Evolutionary conservation across 78 protist genomes (phyloP).

Genomic region (Mantamonas sphyraenae): DNA sequence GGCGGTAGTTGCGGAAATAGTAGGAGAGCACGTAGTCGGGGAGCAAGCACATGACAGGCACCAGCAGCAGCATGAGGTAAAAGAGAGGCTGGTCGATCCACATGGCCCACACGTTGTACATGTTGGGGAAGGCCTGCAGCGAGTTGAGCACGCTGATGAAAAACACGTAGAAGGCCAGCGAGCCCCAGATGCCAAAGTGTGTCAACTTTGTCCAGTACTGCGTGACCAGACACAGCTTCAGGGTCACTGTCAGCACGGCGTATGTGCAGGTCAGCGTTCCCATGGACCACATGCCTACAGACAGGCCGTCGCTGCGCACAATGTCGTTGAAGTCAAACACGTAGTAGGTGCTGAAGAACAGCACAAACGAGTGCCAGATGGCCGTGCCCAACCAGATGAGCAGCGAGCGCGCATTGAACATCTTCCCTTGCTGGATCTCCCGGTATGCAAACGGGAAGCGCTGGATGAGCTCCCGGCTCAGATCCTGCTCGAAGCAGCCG

Average conservation of each 20-base stretch:
- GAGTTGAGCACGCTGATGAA: no score
- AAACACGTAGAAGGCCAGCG: neutral
- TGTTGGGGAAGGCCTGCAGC: no score
- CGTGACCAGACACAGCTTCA: neutral
- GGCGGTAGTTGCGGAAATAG: neutral
- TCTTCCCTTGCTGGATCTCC: neutral
- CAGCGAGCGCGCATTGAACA: neutral
- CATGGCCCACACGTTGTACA: no score
- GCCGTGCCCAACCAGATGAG: neutral
- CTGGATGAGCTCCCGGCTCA: neutral
- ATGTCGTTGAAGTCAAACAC: no score
- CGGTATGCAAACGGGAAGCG: no score
- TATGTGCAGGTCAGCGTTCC: neutral
- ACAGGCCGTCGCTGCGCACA: neutral
- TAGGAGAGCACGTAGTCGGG: neutral
- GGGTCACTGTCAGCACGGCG: neutral
- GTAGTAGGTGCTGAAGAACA: neutral
- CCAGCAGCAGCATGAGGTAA: neutral
- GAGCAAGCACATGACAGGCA: neutral
- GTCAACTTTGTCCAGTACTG: neutral
- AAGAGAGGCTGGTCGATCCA: no score
- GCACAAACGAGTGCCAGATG: neutral
- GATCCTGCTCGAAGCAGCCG: conserved; percentile 14
- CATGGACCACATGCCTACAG: neutral
- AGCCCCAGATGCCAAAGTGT: neutral